phyloP scores from a whole-genome alignment of 169 alveolate species.

The Plasmodium billcollinsi region DNA sequence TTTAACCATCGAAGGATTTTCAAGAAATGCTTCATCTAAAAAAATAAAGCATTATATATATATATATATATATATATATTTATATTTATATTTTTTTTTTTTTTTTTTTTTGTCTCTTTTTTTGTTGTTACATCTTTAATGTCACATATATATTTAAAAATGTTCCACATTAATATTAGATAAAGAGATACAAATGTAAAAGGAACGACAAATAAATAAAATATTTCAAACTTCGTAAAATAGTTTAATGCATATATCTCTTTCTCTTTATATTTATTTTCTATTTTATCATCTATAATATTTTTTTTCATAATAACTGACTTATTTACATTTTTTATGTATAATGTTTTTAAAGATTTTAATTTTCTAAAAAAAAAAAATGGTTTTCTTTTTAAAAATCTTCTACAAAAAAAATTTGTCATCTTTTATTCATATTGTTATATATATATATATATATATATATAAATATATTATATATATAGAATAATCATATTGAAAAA shows the following conservation, averaged over 20 bases:
- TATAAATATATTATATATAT: no score
- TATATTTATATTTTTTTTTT: background rate
- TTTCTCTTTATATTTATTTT: constrained; percentile 11
- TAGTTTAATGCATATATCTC: constrained; percentile 18
- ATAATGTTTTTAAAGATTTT: constrained; percentile 1
- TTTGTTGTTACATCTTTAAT: constrained; percentile 31
- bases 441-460: no score
- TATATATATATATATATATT: background rate
- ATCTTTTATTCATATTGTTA: constrained; percentile 12
- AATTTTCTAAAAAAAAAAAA: constrained; percentile 1
- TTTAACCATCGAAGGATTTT: constrained; percentile 32
- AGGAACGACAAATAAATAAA: constrained; percentile 45
- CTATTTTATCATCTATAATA: background rate
- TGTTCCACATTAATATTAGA: constrained; percentile 36
- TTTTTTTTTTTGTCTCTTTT: background rate
- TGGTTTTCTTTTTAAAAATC: constrained; percentile 18
- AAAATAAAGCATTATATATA: background rate
- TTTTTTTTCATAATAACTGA: constrained; percentile 10
- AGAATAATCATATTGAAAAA: background rate
- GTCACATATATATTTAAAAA: constrained; percentile 64
- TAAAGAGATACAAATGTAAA: constrained; percentile 49
- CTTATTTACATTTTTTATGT: background rate
- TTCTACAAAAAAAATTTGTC: constrained; percentile 33
- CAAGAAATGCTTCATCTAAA: constrained; percentile 25
- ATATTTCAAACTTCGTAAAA: constrained; percentile 47